These are phyloP conservation scores for Pseudogymnoascus sp. DNA, from an alignment of 2,329 filamentous ascomycete genomes.

Conservation along the genomic window DNA sequence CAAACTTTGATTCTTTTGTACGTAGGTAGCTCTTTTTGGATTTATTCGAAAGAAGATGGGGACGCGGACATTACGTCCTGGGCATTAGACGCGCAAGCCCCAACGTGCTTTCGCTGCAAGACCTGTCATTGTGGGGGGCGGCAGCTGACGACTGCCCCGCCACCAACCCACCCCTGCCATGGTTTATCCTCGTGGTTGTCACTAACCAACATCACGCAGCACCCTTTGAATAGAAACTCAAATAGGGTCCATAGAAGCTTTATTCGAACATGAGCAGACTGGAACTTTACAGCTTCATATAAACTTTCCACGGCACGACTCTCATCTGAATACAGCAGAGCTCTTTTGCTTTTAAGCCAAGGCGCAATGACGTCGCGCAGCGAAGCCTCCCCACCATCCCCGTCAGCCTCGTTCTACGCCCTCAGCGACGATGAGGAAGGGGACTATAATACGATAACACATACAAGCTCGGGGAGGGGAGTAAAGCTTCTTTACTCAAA, in stretches of 20 bases:
- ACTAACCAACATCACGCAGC: conserved; percentile 1
- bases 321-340: neutral
- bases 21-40: neutral
- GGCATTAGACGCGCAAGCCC: neutral
- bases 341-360: conserved; percentile 3
- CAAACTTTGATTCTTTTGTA: neutral
- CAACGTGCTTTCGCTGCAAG: neutral
- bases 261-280: neutral
- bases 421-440: conserved; percentile 94
- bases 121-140: conserved; percentile 4
- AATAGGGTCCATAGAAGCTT: neutral
- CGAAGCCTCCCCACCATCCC: conserved; percentile 48
- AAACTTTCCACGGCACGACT: neutral
- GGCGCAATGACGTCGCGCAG: conserved; percentile 26
- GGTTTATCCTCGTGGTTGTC: conserved; percentile 1
- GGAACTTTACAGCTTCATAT: neutral
- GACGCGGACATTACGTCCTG: conserved; percentile 5
- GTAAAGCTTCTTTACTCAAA: conserved; percentile 94
- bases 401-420: conserved; percentile 84
- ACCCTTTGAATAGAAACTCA: neutral
- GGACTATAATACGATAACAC: conserved; percentile 88
- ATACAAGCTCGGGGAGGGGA: conserved; percentile 66
- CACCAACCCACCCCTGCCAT: conserved; percentile 9
- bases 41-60: neutral
- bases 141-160: conserved; percentile 11